A percentile compares a stretch with the other conserved stretches of the same genome.
These are phyloP conservation scores for Carnegiea gigantea DNA, from an alignment of 179 eudicot genomes.

Conservation along the genomic window DNA sequence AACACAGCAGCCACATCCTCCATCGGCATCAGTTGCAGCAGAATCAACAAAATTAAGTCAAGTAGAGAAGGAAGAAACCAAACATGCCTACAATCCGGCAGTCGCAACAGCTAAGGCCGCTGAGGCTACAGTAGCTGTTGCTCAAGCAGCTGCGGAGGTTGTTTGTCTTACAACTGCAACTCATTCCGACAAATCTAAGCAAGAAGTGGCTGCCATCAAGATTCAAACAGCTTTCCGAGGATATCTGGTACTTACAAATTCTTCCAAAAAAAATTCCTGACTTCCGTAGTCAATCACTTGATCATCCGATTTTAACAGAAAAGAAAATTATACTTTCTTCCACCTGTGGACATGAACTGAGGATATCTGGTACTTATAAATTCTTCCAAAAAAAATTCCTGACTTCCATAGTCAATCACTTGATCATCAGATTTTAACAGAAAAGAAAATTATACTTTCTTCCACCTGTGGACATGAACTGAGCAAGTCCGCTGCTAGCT, in stretches of 20 bases:
- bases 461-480: too few species aligned
- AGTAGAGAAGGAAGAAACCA: slow-evolving; percentile 42
- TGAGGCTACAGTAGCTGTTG: slow-evolving; percentile 45
- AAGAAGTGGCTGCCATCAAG: slow-evolving; percentile 68
- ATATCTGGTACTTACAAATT: slow-evolving; percentile 42
- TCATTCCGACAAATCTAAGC: slow-evolving; percentile 38
- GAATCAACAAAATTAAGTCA: slow-evolving; percentile 24
- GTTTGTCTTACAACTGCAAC: slow-evolving; percentile 39
- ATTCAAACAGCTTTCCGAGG: slow-evolving; percentile 82
- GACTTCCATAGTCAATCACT: too few species aligned
- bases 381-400: too few species aligned
- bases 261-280: too few species aligned
- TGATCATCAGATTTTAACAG: too few species aligned
- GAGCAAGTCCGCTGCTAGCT: too few species aligned
- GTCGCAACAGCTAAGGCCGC: slow-evolving; percentile 55
- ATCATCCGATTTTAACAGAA: too few species aligned
- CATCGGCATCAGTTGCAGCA: neutral
- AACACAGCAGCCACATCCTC: neutral
- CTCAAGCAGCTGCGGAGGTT: slow-evolving; percentile 67
- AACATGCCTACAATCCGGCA: slow-evolving; percentile 53
- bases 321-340: too few species aligned
- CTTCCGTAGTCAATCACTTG: too few species aligned
- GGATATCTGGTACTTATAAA: too few species aligned
- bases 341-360: too few species aligned
- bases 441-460: too few species aligned